Evolutionary conservation across 768 basidiomycete genomes (phyloP).

Genomic region (Pulveroboletus frians): DNA sequence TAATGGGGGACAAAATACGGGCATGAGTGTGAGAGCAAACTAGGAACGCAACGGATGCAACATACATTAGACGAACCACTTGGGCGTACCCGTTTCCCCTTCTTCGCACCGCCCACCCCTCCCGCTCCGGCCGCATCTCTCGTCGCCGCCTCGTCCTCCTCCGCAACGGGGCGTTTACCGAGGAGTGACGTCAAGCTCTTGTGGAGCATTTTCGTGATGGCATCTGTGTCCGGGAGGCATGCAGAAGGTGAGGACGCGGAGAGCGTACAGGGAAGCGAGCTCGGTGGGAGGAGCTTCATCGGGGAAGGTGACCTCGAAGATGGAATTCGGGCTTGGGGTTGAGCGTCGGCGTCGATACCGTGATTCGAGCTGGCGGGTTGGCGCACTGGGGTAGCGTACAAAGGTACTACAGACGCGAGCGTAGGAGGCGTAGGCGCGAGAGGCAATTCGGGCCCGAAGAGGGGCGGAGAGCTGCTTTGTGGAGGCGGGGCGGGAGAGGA

Average conservation of each 20-base stretch:
- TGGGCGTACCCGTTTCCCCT: conserved; percentile 37
- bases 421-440: conserved; percentile 1
- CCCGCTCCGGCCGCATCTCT: conserved; percentile 12
- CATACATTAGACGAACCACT: conserved; percentile 34
- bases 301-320: conserved; percentile 56
- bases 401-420: not conserved
- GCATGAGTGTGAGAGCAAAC: not conserved
- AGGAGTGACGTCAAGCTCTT: conserved; percentile 65
- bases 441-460: not conserved
- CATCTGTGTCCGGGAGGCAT: conserved; percentile 39
- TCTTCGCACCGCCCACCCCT: conserved; percentile 16
- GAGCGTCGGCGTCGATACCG: conserved; percentile 20
- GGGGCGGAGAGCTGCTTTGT: conserved; percentile 27
- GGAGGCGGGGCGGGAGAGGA: conserved; percentile 24
- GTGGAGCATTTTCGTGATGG: conserved; percentile 55
- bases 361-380: conserved; percentile 3
- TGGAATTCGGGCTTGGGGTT: conserved; percentile 38
- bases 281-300: conserved; percentile 38
- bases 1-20: not conserved
- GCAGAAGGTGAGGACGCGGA: conserved; percentile 21
- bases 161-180: conserved; percentile 56
- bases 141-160: conserved; percentile 29
- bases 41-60: not conserved
- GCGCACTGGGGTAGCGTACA: not conserved
- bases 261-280: conserved; percentile 14